A percentile compares a stretch with the other conserved stretches of the same genome.
Conservation (phyloP, 1,139 yeast genomes). For the Hyphopichia buzzinii region DNA sequence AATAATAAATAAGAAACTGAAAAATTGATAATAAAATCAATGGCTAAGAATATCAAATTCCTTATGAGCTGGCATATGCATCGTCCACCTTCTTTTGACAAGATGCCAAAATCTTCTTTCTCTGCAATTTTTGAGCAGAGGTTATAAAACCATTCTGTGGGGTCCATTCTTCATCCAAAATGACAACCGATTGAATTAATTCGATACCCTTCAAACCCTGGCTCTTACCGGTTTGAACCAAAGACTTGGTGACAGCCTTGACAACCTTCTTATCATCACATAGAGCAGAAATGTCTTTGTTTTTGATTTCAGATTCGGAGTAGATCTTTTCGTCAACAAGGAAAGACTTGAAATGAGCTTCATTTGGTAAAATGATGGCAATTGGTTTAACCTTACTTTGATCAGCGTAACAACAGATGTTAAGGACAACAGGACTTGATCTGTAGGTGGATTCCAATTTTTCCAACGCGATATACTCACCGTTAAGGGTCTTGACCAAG, state of each 20-base stretch:
- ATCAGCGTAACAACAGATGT: slow-evolving; percentile 94
- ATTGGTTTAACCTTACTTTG: slow-evolving; percentile 82
- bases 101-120: slow-evolving; percentile 80
- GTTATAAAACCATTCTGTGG: slow-evolving; percentile 94
- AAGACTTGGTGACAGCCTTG: slow-evolving; percentile 53
- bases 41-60: too few relatives aligned
- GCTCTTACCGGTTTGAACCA: slow-evolving; percentile 71
- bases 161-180: slow-evolving; percentile 94
- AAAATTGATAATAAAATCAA: too few relatives aligned
- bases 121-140: slow-evolving; percentile 93
- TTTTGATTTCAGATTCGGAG: slow-evolving; percentile 45
- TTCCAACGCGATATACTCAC: slow-evolving; percentile 97
- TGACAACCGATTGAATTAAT: slow-evolving; percentile 71
- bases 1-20: neutral
- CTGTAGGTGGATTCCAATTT: slow-evolving; percentile 85
- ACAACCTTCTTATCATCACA: slow-evolving; percentile 58
- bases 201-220: slow-evolving; percentile 89
- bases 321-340: slow-evolving; percentile 56
- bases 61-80: slow-evolving; percentile 34
- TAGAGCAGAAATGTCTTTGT: slow-evolving; percentile 44
- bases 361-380: slow-evolving; percentile 85
- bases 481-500: slow-evolving; percentile 91
- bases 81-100: slow-evolving; percentile 58
- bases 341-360: slow-evolving; percentile 54
- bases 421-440: slow-evolving; percentile 71